Evolutionary conservation across 163 green algal species (phyloP).

Genomic region (Scenedesmus sp.): DNA sequence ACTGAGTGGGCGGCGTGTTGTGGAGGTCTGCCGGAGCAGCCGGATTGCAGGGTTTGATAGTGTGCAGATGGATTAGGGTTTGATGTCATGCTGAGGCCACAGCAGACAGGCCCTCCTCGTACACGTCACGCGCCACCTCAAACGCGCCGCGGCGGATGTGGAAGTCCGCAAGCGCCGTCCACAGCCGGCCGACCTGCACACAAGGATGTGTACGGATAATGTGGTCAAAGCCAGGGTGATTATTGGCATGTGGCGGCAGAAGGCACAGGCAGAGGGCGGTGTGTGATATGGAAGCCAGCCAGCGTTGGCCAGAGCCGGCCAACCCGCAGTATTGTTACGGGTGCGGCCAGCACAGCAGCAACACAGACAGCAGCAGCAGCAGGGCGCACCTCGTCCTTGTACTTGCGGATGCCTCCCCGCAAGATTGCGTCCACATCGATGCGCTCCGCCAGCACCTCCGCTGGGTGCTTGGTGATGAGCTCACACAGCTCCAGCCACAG

Average conservation of each 20-base stretch:
- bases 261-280: too few relatives aligned
- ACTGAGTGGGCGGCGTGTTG: too few relatives aligned
- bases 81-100: slow-evolving; percentile 65
- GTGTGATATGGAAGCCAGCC: slow-evolving; percentile 96
- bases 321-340: slow-evolving; percentile 70
- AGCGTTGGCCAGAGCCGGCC: slow-evolving; percentile 95
- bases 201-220: neutral
- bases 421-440: slow-evolving; percentile 97
- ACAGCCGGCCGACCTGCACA: slow-evolving; percentile 93
- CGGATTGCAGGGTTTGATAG: too few relatives aligned
- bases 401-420: slow-evolving; percentile 91
- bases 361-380: neutral
- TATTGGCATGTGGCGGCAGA: too few relatives aligned
- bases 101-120: slow-evolving; percentile 94
- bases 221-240: neutral
- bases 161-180: slow-evolving; percentile 96
- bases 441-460: slow-evolving; percentile 63
- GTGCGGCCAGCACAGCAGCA: neutral
- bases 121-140: slow-evolving; percentile 97
- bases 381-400: slow-evolving; percentile 78
- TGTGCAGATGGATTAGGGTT: too few relatives aligned
- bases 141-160: slow-evolving; percentile 96
- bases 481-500: slow-evolving; percentile 99
- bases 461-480: slow-evolving; percentile 94
- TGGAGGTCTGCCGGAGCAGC: too few relatives aligned